Evolutionary conservation across 2,329 filamentous ascomycete genomes (phyloP).

Genomic region (Knufia fluminis): DNA sequence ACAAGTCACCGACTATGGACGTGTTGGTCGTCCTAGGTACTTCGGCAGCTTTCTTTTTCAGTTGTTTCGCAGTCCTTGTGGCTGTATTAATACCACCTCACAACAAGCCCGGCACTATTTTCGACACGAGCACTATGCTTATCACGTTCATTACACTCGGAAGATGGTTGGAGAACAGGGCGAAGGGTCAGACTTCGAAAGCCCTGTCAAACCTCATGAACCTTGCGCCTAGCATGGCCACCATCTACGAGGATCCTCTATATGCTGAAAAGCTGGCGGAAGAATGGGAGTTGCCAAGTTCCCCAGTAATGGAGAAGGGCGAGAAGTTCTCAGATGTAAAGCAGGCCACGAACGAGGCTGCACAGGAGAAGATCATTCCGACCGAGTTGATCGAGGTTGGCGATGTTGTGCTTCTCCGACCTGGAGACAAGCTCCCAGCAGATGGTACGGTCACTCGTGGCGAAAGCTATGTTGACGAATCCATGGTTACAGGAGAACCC

Average conservation of each 20-base stretch:
- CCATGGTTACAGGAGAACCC: constrained; percentile 96
- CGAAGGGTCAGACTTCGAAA: constrained; percentile 92
- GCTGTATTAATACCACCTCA: constrained; percentile 69
- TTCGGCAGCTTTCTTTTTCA: constrained; percentile 94
- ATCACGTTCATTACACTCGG: constrained; percentile 92
- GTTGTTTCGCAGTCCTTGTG: constrained; percentile 74
- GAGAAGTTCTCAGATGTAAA: constrained; percentile 31
- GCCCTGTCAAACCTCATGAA: constrained; percentile 93
- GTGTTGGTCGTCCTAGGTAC: constrained; percentile 90
- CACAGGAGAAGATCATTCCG: constrained; percentile 78
- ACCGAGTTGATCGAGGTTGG: constrained; percentile 91
- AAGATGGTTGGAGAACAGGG: constrained; percentile 83
- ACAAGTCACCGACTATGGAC: constrained; percentile 93
- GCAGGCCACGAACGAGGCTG: constrained; percentile 46
- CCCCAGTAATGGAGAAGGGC: constrained; percentile 35
- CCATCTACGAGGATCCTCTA: constrained; percentile 90
- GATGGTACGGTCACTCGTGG: constrained; percentile 81
- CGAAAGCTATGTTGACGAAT: constrained; percentile 91
- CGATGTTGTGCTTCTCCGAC: constrained; percentile 84
- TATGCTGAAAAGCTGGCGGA: constrained; percentile 86
- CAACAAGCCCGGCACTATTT: constrained; percentile 73
- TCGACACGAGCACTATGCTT: constrained; percentile 97
- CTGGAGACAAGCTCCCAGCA: constrained; percentile 92
- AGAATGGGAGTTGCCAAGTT: constrained; percentile 50
- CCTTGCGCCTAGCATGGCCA: constrained; percentile 89